These are phyloP conservation scores for Ochetophila trinervis DNA, from an alignment of 306 rosid genomes.

Conservation along the genomic window DNA sequence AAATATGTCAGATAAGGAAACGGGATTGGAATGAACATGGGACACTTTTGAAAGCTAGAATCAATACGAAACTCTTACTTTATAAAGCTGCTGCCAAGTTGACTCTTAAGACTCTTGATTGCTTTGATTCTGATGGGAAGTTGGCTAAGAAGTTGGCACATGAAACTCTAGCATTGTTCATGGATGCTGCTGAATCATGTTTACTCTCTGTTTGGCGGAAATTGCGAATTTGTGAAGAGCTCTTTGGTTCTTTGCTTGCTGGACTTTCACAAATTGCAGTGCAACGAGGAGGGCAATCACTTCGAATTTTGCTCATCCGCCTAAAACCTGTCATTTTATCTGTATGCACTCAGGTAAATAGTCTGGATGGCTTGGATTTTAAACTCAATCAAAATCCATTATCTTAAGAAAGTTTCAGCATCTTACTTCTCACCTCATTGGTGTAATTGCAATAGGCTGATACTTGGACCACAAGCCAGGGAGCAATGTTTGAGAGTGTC, in stretches of 20 bases:
- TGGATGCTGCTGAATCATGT: constrained; percentile 96
- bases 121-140: constrained; percentile 72
- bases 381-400: constrained; percentile 16
- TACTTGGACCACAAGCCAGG: constrained; percentile 83
- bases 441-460: constrained; percentile 59
- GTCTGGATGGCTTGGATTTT: constrained; percentile 20
- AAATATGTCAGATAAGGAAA: constrained; percentile 76
- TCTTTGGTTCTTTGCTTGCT: constrained; percentile 68
- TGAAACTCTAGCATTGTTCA: constrained; percentile 83
- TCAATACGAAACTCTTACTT: constrained; percentile 73
- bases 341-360: constrained; percentile 81
- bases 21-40: constrained; percentile 97
- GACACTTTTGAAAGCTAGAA: constrained; percentile 70
- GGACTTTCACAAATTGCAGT: constrained; percentile 82
- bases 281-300: constrained; percentile 85
- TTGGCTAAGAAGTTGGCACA: constrained; percentile 78
- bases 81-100: constrained; percentile 72
- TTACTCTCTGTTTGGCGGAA: constrained; percentile 91
- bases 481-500: constrained; percentile 89
- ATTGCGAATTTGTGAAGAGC: constrained; percentile 84
- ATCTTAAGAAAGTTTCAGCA: constrained; percentile 3
- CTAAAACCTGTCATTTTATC: constrained; percentile 84
- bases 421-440: constrained; percentile 13
- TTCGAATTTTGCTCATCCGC: constrained; percentile 92
- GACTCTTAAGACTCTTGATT: constrained; percentile 60